Conservation (phyloP, 2,329 filamentous ascomycete genomes). For the Fusarium cyanostomum region DNA sequence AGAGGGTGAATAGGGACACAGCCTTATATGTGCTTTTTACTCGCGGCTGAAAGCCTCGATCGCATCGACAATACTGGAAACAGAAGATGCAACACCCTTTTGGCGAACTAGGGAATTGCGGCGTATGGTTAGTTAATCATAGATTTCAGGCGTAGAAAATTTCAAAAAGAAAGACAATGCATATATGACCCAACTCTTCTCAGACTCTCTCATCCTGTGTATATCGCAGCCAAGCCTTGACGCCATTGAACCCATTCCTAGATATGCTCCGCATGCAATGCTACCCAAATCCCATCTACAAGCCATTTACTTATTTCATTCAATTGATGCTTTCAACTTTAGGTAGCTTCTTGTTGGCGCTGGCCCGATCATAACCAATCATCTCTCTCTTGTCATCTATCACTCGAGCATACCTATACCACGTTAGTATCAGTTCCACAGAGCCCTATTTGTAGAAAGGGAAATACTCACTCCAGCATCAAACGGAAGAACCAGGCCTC, state of each 20-base stretch:
- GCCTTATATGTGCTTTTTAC: constrained; percentile 9
- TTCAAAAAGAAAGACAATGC: constrained; percentile 7
- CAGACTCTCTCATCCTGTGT: not conserved
- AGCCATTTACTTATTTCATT: constrained; percentile 2
- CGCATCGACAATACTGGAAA: constrained; percentile 4
- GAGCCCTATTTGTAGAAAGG: not conserved
- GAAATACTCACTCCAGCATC: constrained; percentile 68
- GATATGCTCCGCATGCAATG: constrained; percentile 4
- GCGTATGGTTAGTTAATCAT: constrained; percentile 38
- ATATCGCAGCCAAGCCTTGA: constrained; percentile 2
- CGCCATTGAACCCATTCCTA: constrained; percentile 10
- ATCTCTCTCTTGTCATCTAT: constrained; percentile 69
- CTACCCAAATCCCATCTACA: not conserved
- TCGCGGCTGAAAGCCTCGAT: constrained; percentile 2
- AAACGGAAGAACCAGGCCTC: constrained; percentile 76
- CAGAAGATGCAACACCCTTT: constrained; percentile 18
- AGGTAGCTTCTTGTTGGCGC: constrained; percentile 38
- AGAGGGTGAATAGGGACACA: not conserved
- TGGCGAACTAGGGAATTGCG: constrained; percentile 26
- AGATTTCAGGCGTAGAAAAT: constrained; percentile 29
- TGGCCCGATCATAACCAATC: constrained; percentile 61
- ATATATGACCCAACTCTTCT: not conserved
- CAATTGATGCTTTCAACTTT: not conserved
- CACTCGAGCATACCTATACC: constrained; percentile 67
- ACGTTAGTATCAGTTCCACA: constrained; percentile 3